Base-by-base conservation (phyloP, 257 asterid genomes). In the Solanum megistacrolobum region DNA sequence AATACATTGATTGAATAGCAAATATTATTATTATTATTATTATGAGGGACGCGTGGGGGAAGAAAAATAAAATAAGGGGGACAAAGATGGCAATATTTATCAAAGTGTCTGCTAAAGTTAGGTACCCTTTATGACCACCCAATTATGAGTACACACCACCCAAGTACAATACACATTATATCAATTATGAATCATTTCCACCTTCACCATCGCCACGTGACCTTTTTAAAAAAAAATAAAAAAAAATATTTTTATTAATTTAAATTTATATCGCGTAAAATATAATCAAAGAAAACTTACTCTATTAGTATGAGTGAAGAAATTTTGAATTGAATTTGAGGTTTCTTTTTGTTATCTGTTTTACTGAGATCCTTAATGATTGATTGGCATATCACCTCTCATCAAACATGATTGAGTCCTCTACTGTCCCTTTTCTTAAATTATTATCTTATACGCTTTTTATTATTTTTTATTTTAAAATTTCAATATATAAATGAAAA, bases 131-230 rank as follows among this genome's bases (percentile, higher is more conserved):
- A 87, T 89, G 88, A 89, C 91, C 93, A 88, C 92, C 94, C 94
- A 91, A 95, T 94, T 90, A 95, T 94, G 93, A 93, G 93, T 75
- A 83, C 94, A 91, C 92, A 92, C 93, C 87, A 87, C 91, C 92
- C 92, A 92, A 92, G 95, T 91, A 91, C 95, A 90, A 58, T 89
- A 89, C 86, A 87, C 92, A 93, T 90, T 90, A 92, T 92, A 62
- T 92, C 87, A 25, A 66, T 68, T 29, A 62, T 68, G 10, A 68
- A 23, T 29, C 10, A 25, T 79, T 78, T 78, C 18, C 41, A 36
- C 4, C 88, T 71, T n/a, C 38, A 58, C 5, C 69, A 18, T 29
- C 21, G 23, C 31, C 88, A 84, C 90, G 88, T 90, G 89, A 87
- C 62, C 27, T 35, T 31, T 27, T 3, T 5, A 4, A 43, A 1